Evolutionary conservation across 164 flowering plant genomes (phyloP), one percentile per base, ranked within the genome.

Genomic region (Akebia trifoliata): DNA sequence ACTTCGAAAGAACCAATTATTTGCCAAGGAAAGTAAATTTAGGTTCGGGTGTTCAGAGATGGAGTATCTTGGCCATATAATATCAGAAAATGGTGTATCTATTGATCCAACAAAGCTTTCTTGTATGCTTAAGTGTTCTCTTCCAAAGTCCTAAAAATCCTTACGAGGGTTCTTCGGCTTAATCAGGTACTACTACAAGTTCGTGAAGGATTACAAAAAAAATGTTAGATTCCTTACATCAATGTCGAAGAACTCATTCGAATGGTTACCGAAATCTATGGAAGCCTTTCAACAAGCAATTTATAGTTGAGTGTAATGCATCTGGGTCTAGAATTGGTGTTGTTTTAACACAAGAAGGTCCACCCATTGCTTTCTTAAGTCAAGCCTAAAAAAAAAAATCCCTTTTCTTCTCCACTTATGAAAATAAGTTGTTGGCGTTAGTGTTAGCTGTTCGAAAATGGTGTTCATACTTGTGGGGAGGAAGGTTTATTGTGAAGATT

Each of bases 311-410:
- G 12, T 47, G 26, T 1, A 54, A 69, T 54, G n/a, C 67, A 4
- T 48, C 42, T 0, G 11, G 31, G 0, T 14, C 3, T 0, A 59
- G 67, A 0, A 14, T 66, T 4, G 52, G 71, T 0, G 74, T 56
- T 6, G 60, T 61, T 1, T 18, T 66, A 9, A 8, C n/a, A 4
- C 73, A 69, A 52, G 24, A 36, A 8, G 35, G 35, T 0, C 15
- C 24, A 2, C 70, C 67, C 0, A 29, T 61, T 4, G 36, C 67
- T 14, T 70, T 18, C 24, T 14, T 51, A 7, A 70, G 67, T 15
- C 28, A 61, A n/a, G n/a, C n/a, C n/a, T n/a, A n/a, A n/a, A n/a
- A n/a, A n/a, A n/a, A n/a, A n/a, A n/a, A n/a, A n/a, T n/a, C n/a
- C n/a, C n/a, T n/a, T n/a, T n/a, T n/a, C n/a, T n/a, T n/a, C n/a